A percentile compares a stretch with the other conserved stretches of the same genome.
Conservation (phyloP, 164 flowering plant species). For the Umbilicus rupestris region DNA sequence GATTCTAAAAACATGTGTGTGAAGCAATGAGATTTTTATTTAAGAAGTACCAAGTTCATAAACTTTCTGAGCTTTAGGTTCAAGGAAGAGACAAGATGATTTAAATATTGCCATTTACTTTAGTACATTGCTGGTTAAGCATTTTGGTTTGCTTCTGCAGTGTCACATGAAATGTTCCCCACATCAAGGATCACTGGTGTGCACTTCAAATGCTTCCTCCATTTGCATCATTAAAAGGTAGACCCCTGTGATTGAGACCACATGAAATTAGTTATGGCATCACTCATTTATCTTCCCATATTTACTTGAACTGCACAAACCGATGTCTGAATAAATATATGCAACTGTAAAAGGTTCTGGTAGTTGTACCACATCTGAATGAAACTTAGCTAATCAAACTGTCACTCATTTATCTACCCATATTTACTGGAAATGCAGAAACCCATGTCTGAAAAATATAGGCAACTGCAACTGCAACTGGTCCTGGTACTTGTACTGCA, state of each 20-base stretch:
- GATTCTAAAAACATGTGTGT: not conserved
- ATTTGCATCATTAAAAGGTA: not conserved
- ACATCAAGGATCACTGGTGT: not conserved
- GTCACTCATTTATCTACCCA: no score
- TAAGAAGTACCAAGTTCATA: not conserved
- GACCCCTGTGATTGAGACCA: not conserved
- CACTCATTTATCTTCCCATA: not conserved
- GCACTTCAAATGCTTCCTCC: constrained; percentile 6
- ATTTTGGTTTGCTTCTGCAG: constrained; percentile 5
- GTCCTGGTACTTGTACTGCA: not conserved
- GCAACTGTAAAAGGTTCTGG: not conserved
- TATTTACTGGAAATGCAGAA: not conserved
- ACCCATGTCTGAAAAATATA: not conserved
- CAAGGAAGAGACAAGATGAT: not conserved
- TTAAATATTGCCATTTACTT: not conserved
- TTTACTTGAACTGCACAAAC: not conserved
- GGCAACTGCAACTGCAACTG: not conserved
- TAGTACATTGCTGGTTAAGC: not conserved
- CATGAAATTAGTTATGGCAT: not conserved
- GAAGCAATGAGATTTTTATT: not conserved
- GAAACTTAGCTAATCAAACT: not conserved
- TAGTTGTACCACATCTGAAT: not conserved
- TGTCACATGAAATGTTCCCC: constrained; percentile 2
- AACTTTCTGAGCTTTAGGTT: not conserved
- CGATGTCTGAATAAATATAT: no score